Conservation (phyloP, 2,329 filamentous ascomycete species). For the Colletotrichum godetiae region DNA sequence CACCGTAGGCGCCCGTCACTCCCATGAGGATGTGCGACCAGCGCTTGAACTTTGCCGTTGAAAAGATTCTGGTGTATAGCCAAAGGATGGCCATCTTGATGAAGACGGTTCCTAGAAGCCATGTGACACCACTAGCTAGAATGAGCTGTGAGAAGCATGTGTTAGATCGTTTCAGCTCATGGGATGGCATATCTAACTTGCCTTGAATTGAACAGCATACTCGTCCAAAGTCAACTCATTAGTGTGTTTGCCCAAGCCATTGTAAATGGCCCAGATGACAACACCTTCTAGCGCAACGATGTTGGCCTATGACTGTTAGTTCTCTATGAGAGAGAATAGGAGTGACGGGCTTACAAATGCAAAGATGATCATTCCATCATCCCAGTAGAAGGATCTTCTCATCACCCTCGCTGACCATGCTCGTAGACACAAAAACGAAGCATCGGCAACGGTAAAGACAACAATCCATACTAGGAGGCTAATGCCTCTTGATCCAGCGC, state of each 20-base stretch:
- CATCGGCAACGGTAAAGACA: constrained; percentile 36
- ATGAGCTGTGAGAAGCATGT: constrained; percentile 28
- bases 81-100: constrained; percentile 47
- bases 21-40: constrained; percentile 41
- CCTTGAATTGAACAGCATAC: constrained; percentile 30
- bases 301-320: constrained; percentile 30
- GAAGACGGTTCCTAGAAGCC: constrained; percentile 42
- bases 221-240: constrained; percentile 24
- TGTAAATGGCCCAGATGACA: constrained; percentile 39
- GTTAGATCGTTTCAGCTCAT: background rate
- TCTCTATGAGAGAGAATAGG: background rate
- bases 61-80: constrained; percentile 45
- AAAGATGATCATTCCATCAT: constrained; percentile 38
- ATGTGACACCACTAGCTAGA: constrained; percentile 42
- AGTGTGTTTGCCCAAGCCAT: constrained; percentile 40
- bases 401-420: constrained; percentile 38
- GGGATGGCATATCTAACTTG: background rate
- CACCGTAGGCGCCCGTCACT: constrained; percentile 39
- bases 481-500: constrained; percentile 27
- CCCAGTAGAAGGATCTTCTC: constrained; percentile 36
- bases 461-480: constrained; percentile 30
- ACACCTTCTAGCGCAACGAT: constrained; percentile 33
- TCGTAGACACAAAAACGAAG: constrained; percentile 36
- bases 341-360: constrained; percentile 38
- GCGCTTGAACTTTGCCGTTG: constrained; percentile 41